Percentiles rank a stretch among this genome's conserved stretches.
Evolutionary conservation across 2,329 filamentous ascomycete genomes (phyloP).

Genomic region (Colletotrichum melonis): DNA sequence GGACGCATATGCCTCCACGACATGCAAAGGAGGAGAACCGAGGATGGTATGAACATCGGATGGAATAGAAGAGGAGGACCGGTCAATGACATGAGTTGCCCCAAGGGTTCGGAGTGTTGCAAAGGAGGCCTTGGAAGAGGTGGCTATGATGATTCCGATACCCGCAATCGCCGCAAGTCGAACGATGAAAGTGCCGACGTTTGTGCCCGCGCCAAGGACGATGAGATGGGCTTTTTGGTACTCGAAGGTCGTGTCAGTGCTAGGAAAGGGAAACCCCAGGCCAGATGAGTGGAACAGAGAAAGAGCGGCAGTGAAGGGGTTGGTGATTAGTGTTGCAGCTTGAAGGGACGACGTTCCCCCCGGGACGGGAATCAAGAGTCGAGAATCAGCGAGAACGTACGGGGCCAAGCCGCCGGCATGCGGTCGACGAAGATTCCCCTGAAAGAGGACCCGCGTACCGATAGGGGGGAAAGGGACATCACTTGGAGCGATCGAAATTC

Average conservation of each 20-base stretch:
- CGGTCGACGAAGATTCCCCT: not conserved
- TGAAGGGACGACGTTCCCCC: not conserved
- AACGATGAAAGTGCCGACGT: not conserved
- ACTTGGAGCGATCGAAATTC: not conserved
- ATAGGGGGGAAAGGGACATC: too few relatives aligned
- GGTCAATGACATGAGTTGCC: not conserved
- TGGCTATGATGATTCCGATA: not conserved
- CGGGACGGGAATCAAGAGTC: not conserved
- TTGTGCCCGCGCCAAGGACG: not conserved
- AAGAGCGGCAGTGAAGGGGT: conserved; percentile 14
- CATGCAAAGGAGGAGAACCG: not conserved
- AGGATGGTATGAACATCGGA: not conserved
- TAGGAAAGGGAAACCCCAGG: not conserved
- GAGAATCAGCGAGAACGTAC: not conserved
- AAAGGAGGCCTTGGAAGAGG: not conserved
- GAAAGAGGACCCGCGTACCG: not conserved
- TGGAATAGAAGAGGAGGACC: not conserved
- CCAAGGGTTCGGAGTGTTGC: not conserved
- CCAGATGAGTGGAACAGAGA: conserved; percentile 13
- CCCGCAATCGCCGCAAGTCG: not conserved
- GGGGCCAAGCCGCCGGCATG: not conserved
- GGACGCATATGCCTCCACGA: not conserved
- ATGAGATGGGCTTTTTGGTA: not conserved
- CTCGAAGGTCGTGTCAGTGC: not conserved
- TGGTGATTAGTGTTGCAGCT: not conserved